These are phyloP conservation scores for Saccharomyces mikatae DNA, from an alignment of 805 yeast genomes.

Conservation along the genomic window DNA sequence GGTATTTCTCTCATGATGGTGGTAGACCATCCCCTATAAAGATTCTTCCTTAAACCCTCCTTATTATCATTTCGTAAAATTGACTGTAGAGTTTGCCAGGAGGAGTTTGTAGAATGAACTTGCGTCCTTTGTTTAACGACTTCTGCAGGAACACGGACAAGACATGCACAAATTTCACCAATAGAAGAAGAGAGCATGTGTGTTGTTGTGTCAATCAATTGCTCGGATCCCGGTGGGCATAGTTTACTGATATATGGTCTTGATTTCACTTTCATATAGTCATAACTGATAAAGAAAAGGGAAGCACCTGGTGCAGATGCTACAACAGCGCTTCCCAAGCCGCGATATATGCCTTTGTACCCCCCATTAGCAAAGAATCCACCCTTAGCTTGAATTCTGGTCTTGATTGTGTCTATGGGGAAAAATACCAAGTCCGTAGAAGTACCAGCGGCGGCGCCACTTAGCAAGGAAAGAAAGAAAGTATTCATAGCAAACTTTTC, in stretches of 20 bases:
- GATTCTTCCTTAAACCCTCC: constrained; percentile 68
- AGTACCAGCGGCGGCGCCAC: constrained; percentile 96
- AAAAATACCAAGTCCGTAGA: constrained; percentile 90
- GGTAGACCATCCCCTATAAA: constrained; percentile 89
- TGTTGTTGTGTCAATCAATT: constrained; percentile 36
- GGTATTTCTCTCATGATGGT: constrained; percentile 95
- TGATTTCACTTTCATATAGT: constrained; percentile 49
- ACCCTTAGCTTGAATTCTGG: constrained; percentile 89
- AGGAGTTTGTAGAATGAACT: constrained; percentile 46
- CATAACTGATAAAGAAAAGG: constrained; percentile 76
- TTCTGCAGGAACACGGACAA: constrained; percentile 93
- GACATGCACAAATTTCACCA: constrained; percentile 91
- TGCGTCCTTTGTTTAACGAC: constrained; percentile 94
- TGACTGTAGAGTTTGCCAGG: constrained; percentile 58
- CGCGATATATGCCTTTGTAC: constrained; percentile 81
- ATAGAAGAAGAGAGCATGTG: constrained; percentile 85
- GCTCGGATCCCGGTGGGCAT: constrained; percentile 15
- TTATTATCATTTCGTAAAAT: constrained; percentile 59
- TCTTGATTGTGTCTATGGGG: constrained; percentile 92
- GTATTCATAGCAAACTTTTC: background rate
- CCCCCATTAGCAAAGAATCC: constrained; percentile 94
- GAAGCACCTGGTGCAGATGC: constrained; percentile 92
- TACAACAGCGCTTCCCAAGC: constrained; percentile 85
- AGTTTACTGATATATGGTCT: constrained; percentile 30
- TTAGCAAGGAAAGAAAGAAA: constrained; percentile 29